Evolutionary conservation across 106 monocot genomes (phyloP), one percentile per base, ranked within the genome.

Genomic region (Dendrobium officinale): DNA sequence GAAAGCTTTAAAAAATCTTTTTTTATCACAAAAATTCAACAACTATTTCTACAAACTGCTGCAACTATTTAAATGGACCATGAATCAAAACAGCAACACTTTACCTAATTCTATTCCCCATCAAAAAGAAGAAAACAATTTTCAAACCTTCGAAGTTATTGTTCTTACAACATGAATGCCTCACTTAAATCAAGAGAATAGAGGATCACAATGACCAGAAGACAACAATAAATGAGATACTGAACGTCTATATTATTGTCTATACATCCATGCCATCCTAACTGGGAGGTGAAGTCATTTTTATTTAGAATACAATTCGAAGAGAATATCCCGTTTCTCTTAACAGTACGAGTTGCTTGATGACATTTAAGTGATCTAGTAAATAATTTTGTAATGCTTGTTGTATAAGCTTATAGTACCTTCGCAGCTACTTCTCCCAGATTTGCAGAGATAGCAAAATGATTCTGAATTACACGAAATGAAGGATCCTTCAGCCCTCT

Each of bases 371-470:
- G 24, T n/a, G 9, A 67, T 10, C 67, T 67, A 22, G 5, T 29
- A 67, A 9, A 5, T 66, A 24, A 26, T 66, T 51, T 40, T 72
- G 37, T 40, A 37, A 72, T 72, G 37, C 37, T 2, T 70, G 70
- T 20, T 29, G 0, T 26, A 70, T 33, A 70, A 33, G 27, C 37
- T 70, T 70, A 72, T 10, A 72, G 37, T 90, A 97, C 97, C 94
- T 94, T 97, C 83, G 97, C 94, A 51, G 94, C 92, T 84, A 97
- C 84, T 68, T 97, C 97, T 72, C 97, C 97, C 84, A 97, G 92
- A 90, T 97, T 97, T 42, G 73, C 89, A 44, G 90, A 86, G 33
- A 89, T 80, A 6, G 97, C 90, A 82, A 97, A 97, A 88, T 97
- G 97, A 79, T 91, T 94, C 85, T 97, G 97, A 80, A 97, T 97